A percentile compares a stretch with the other conserved stretches of the same genome.
Evolutionary conservation across 2,329 filamentous ascomycete species (phyloP).

Genomic region (Xylaria hypoxylon): DNA sequence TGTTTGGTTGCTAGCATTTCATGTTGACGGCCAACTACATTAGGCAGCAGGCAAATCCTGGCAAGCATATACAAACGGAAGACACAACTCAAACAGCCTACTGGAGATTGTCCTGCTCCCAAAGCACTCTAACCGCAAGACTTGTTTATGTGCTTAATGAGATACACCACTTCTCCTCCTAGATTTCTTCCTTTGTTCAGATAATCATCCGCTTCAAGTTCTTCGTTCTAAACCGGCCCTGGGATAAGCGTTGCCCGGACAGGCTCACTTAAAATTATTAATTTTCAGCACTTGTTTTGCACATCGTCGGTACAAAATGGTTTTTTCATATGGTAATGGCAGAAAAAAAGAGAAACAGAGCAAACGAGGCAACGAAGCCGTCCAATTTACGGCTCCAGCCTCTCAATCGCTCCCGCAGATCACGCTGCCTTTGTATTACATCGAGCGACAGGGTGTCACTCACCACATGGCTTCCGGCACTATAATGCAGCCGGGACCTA

Average conservation of each 20-base stretch:
- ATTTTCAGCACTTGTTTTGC: not conserved
- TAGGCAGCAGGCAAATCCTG: not conserved
- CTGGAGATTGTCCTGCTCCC: not conserved
- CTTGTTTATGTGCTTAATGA: not conserved
- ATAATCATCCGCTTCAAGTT: not conserved
- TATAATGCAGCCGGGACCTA: conserved; percentile 48
- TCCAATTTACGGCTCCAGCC: not conserved
- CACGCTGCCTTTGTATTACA: conserved; percentile 54
- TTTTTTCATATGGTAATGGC: not conserved
- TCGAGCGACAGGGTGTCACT: conserved; percentile 57
- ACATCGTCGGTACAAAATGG: conserved; percentile 2
- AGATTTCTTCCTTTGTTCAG: conserved; percentile 4
- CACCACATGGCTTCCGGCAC: conserved; percentile 45
- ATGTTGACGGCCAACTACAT: conserved; percentile 11
- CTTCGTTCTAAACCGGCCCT: too few species aligned
- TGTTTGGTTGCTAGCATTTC: too few species aligned
- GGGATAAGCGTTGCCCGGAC: not conserved
- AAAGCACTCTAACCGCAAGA: too few species aligned
- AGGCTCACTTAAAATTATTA: not conserved
- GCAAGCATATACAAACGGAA: not conserved
- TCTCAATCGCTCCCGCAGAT: conserved; percentile 4
- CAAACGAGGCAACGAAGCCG: not conserved
- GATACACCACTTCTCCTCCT: not conserved
- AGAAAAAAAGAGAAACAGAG: not conserved
- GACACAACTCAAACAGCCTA: not conserved